These are phyloP conservation scores for Solanum chacoense DNA, from an alignment of 305 asterid species.

Conservation along the genomic window DNA sequence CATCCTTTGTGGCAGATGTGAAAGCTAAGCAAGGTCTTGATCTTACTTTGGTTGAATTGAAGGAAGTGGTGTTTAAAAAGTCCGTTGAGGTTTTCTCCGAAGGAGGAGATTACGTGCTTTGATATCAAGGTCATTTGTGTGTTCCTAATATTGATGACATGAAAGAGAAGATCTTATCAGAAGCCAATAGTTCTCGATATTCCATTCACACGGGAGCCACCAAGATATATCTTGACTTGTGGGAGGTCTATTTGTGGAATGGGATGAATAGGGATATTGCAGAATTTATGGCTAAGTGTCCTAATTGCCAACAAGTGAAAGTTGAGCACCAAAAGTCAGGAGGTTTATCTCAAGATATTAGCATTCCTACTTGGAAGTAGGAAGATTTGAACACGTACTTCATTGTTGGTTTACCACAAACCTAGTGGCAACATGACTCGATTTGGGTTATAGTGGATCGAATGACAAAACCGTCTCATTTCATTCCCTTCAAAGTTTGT, in stretches of 20 bases:
- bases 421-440: background rate
- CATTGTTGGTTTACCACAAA: background rate
- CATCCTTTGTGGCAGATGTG: background rate
- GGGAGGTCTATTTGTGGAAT: background rate
- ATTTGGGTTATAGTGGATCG: background rate
- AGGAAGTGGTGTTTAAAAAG: background rate
- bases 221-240: background rate
- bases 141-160: background rate
- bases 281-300: background rate
- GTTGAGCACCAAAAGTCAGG: background rate
- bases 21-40: background rate
- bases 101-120: background rate
- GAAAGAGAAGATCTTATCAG: background rate
- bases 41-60: background rate
- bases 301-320: background rate
- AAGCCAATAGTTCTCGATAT: background rate
- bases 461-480: background rate
- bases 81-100: background rate
- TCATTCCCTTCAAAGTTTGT: background rate
- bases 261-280: background rate
- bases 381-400: background rate
- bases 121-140: background rate
- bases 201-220: background rate
- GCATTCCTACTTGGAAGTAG: background rate
- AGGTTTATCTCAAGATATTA: background rate